phyloP scores from a whole-genome alignment of 2,329 filamentous ascomycete species.

The Chaetomium strumarium region DNA sequence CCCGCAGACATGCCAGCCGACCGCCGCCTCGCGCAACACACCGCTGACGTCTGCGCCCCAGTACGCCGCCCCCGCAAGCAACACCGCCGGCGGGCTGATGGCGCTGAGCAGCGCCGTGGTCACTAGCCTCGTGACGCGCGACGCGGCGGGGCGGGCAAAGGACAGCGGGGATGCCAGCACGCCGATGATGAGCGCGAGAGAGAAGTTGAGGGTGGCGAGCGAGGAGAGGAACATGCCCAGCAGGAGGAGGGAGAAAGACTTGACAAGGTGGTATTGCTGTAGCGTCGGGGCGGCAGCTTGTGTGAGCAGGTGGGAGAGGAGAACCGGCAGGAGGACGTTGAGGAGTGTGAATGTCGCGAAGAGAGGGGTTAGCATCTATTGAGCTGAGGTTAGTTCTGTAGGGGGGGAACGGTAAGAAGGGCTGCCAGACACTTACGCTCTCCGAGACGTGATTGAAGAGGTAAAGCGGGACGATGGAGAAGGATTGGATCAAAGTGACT shows the following conservation, averaged over 20 bases:
- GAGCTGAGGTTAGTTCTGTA: not conserved
- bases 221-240: constrained; percentile 88
- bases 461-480: constrained; percentile 76
- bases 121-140: not conserved
- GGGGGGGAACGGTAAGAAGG: not conserved
- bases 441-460: constrained; percentile 72
- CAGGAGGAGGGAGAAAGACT: constrained; percentile 87
- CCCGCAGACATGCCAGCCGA: constrained; percentile 84
- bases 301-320: constrained; percentile 51
- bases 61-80: constrained; percentile 40
- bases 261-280: constrained; percentile 73
- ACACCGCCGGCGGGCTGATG: constrained; percentile 56
- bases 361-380: constrained; percentile 52
- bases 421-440: constrained; percentile 50
- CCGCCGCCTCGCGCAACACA: constrained; percentile 67
- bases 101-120: constrained; percentile 43
- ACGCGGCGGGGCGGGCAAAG: constrained; percentile 52
- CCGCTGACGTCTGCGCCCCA: constrained; percentile 42
- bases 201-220: constrained; percentile 94
- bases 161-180: constrained; percentile 70
- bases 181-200: constrained; percentile 78
- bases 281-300: constrained; percentile 46
- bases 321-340: constrained; percentile 51
- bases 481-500: constrained; percentile 65
- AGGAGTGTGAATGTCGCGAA: constrained; percentile 53